Evolutionary conservation across 768 basidiomycete species (phyloP).

Genomic region (Gelatoporia subvermispora): DNA sequence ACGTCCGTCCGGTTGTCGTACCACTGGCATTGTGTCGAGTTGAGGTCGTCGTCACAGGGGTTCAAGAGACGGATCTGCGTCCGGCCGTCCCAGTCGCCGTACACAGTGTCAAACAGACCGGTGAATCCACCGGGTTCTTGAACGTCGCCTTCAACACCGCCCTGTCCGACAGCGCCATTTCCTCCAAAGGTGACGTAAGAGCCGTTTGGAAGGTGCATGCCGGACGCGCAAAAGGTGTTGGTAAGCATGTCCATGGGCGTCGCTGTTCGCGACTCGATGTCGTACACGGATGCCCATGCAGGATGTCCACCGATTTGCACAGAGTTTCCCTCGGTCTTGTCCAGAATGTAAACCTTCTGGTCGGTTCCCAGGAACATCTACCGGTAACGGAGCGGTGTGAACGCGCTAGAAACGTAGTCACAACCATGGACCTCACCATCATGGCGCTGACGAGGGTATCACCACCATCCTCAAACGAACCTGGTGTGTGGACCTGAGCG

Average conservation of each 20-base stretch:
- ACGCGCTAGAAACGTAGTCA: not conserved
- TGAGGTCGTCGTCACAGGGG: slow-evolving; percentile 55
- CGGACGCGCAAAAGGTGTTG: slow-evolving; percentile 79
- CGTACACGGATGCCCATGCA: slow-evolving; percentile 73
- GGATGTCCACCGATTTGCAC: slow-evolving; percentile 63
- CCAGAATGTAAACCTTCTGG: slow-evolving; percentile 84
- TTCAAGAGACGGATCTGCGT: slow-evolving; percentile 77
- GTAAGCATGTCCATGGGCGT: slow-evolving; percentile 67
- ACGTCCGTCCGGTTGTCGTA: slow-evolving; percentile 61
- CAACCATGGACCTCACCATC: slow-evolving; percentile 37
- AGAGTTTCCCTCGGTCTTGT: slow-evolving; percentile 81
- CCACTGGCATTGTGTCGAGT: slow-evolving; percentile 54
- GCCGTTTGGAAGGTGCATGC: slow-evolving; percentile 78
- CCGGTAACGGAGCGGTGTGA: not conserved
- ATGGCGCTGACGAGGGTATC: slow-evolving; percentile 45
- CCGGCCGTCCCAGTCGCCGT: slow-evolving; percentile 78
- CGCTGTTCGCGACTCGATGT: slow-evolving; percentile 53
- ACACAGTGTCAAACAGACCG: slow-evolving; percentile 57
- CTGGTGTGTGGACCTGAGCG: slow-evolving; percentile 16
- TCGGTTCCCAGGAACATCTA: slow-evolving; percentile 80
- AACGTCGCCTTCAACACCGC: slow-evolving; percentile 44
- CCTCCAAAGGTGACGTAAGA: slow-evolving; percentile 75
- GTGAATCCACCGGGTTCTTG: slow-evolving; percentile 38
- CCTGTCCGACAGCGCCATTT: slow-evolving; percentile 66
- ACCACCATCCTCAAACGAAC: slow-evolving; percentile 29